Base-by-base conservation (phyloP, 345 rosid species). In the Physaria fendleri region DNA sequence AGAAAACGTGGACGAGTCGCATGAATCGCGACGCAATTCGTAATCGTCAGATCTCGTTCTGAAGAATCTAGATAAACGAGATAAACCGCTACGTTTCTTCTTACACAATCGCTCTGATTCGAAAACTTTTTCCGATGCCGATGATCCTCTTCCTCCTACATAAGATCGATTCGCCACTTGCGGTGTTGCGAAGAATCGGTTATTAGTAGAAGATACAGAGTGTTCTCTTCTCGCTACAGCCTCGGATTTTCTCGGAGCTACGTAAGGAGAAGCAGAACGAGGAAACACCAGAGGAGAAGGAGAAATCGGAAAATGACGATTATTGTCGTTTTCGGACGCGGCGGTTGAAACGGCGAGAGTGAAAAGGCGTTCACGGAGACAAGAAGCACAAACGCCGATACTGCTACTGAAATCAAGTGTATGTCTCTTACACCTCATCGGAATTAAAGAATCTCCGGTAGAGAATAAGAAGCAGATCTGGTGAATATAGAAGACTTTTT, bases 381-480 rank as follows among this genome's bases (percentile, higher is more conserved):
- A 93, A 29, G 99, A 69, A 57, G 97, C 82, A 66, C 97, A 93
- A 59, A 93, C 95, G 61, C 99, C 97, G 49, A 68, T 83, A 72
- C 54, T 54, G 77, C 88, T 78, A 65, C 81, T 87, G 33, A 29
- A 73, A 80, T 93, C 99, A 46, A 69, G 21, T 25, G 58, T 75
- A 51, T 93, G 96, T 42, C 78, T 76, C 47, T 80, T 85, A 56
- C 99, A 92, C 85, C 79, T 92, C 97, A 92, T 92, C 66, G 74
- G 67, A n/a, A n/a, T n/a, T n/a, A n/a, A n/a, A n/a, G n/a, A n/a
- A n/a, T n/a, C n/a, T n/a, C n/a, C n/a, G n/a, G n/a, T n/a, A 40
- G 13, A n/a, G 2, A 20, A 38, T 37, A 20, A 61, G 69, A 63
- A 44, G n/a, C n/a, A n/a, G n/a, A n/a, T n/a, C n/a, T n/a, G n/a